Conservation (phyloP, 352 stramenopile genomes). For the Globisporangium nunn region DNA sequence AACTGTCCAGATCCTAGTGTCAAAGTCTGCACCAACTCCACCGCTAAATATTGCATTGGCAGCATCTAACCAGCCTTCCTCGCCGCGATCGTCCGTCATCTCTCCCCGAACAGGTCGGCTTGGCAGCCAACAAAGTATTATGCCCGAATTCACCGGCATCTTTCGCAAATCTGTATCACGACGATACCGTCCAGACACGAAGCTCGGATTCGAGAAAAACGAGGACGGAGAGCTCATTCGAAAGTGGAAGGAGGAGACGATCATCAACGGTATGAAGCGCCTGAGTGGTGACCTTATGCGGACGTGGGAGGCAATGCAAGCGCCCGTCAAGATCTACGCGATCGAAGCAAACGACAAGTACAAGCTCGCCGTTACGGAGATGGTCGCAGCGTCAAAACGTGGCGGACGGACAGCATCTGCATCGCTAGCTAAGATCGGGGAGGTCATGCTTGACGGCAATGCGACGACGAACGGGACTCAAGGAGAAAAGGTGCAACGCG, state of each 20-base stretch:
- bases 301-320: conserved; percentile 44
- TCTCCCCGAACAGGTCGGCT: not conserved
- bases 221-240: conserved; percentile 44
- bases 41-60: not conserved
- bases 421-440: not conserved
- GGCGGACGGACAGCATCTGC: not conserved
- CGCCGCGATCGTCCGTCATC: not conserved
- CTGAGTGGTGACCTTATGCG: conserved; percentile 29
- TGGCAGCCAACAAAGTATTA: conserved; percentile 13
- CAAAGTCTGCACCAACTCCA: not conserved
- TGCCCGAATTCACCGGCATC: conserved; percentile 65
- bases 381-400: conserved; percentile 5
- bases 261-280: conserved; percentile 34
- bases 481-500: not conserved
- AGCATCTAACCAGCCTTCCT: not conserved
- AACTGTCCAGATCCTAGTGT: not conserved
- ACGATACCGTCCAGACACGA: conserved; percentile 35
- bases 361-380: conserved; percentile 18
- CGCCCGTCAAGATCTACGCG: conserved; percentile 48
- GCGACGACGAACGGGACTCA: not conserved
- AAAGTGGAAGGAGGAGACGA: conserved; percentile 50
- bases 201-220: conserved; percentile 57
- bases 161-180: conserved; percentile 52
- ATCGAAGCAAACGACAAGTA: conserved; percentile 62
- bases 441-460: not conserved